phyloP scores from a whole-genome alignment of 176 grass and related monocot species.

The Zizania latifolia region DNA sequence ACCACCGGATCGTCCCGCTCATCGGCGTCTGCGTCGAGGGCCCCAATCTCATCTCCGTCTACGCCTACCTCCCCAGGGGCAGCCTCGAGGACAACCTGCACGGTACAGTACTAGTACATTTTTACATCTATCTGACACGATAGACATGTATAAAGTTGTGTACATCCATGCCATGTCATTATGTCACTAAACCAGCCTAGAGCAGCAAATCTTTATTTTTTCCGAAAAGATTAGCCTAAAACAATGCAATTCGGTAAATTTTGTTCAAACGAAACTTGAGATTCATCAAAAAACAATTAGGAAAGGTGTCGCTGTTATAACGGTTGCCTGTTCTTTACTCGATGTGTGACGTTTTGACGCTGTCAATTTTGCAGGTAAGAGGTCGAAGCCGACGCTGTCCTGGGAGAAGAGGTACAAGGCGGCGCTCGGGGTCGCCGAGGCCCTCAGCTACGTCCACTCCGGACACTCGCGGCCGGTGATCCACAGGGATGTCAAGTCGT shows the following conservation, averaged over 20 bases:
- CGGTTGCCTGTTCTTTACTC: conserved; percentile 5
- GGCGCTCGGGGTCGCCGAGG: conserved; percentile 66
- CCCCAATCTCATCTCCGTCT: conserved; percentile 73
- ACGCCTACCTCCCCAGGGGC: conserved; percentile 70
- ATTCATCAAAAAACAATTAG: background rate
- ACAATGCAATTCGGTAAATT: background rate
- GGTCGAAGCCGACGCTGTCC: conserved; percentile 37
- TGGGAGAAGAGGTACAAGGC: conserved; percentile 72
- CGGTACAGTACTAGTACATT: conserved; percentile 27
- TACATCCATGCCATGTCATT: background rate
- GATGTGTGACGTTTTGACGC: background rate
- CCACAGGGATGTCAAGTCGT: conserved; percentile 94
- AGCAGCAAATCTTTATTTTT: background rate
- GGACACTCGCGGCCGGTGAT: conserved; percentile 64
- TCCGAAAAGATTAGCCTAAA: background rate
- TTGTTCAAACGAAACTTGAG: too few relatives aligned
- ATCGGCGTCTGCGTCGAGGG: conserved; percentile 78
- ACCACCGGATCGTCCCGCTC: conserved; percentile 59
- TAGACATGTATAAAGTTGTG: background rate
- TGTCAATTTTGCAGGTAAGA: conserved; percentile 39
- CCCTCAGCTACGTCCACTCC: conserved; percentile 68
- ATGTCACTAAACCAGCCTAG: background rate
- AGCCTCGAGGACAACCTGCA: conserved; percentile 88
- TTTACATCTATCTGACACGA: background rate
- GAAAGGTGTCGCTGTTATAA: conserved; percentile 16